A percentile compares a stretch with the other conserved stretches of the same genome.
These are phyloP conservation scores for Candida coquimbonensis DNA, from an alignment of 805 yeast species.

Conservation along the genomic window DNA sequence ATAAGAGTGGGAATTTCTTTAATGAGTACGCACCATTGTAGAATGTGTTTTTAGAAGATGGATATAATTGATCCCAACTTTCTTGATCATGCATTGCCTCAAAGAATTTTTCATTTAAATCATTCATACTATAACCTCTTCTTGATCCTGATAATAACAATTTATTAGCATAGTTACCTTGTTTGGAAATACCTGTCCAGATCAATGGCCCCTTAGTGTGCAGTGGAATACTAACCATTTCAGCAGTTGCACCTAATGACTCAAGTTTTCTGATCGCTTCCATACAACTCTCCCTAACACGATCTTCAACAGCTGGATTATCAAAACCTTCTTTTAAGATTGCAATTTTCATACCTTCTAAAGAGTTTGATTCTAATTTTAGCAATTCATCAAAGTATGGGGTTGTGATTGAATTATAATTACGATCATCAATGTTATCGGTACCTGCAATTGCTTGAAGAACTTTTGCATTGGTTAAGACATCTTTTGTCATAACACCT, in stretches of 20 bases:
- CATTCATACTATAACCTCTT: slow-evolving; percentile 4
- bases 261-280: not conserved
- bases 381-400: not conserved
- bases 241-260: not conserved
- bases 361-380: not conserved
- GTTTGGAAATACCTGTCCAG: slow-evolving; percentile 29
- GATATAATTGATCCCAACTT: slow-evolving; percentile 3
- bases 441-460: slow-evolving; percentile 2
- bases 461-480: slow-evolving; percentile 1
- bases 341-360: slow-evolving; percentile 2
- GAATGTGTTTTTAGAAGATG: slow-evolving; percentile 1
- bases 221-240: slow-evolving; percentile 1
- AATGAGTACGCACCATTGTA: slow-evolving; percentile 3
- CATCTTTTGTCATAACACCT: slow-evolving; percentile 2
- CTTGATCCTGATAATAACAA: not conserved
- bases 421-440: slow-evolving; percentile 12
- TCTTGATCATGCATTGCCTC: slow-evolving; percentile 1
- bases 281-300: not conserved
- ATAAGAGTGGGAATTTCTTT: slow-evolving; percentile 1
- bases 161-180: slow-evolving; percentile 14
- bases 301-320: not conserved
- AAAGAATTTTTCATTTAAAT: not conserved
- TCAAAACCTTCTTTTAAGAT: slow-evolving; percentile 3
- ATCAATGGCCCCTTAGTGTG: slow-evolving; percentile 29
- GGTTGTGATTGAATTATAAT: slow-evolving; percentile 6